A percentile compares a stretch with the other conserved stretches of the same genome.
Evolutionary conservation across 139 green algal species (phyloP).

Genomic region (Closterium sp.): DNA sequence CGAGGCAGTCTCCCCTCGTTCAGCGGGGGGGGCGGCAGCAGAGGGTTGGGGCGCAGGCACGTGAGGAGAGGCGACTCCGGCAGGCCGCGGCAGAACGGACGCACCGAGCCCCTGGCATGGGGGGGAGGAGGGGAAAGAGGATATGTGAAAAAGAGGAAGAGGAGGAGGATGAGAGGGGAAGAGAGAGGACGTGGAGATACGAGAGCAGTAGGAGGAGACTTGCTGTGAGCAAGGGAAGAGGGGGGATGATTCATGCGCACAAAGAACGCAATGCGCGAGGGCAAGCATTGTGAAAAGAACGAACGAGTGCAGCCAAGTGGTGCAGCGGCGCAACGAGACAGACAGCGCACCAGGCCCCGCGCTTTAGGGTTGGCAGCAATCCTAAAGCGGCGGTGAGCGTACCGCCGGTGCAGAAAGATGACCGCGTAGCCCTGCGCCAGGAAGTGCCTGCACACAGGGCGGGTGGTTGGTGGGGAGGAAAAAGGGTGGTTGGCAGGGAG

Average conservation of each 20-base stretch:
- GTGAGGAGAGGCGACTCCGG: conserved; percentile 28
- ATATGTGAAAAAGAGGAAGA: background rate
- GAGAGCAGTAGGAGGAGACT: no score
- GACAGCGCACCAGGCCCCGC: no score
- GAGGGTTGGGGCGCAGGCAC: background rate
- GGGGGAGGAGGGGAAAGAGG: no score
- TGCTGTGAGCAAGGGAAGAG: no score
- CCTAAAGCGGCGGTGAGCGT: background rate
- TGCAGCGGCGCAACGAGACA: no score
- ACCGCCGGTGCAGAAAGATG: conserved; percentile 81
- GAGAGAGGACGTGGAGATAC: background rate
- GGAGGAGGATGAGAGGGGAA: background rate
- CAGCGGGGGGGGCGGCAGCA: background rate
- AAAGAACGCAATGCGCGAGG: no score
- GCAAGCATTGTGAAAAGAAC: no score
- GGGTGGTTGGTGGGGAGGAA: background rate
- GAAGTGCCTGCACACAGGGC: conserved; percentile 41
- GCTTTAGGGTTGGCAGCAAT: no score
- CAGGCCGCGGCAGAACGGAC: conserved; percentile 76
- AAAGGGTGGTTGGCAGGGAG: background rate
- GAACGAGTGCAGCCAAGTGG: no score
- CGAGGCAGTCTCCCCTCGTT: background rate
- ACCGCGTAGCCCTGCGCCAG: conserved; percentile 83
- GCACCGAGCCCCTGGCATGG: conserved; percentile 61
- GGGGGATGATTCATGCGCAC: no score